phyloP scores from a whole-genome alignment of 2,329 filamentous ascomycete species.

The Mycocentrospora acerina region DNA sequence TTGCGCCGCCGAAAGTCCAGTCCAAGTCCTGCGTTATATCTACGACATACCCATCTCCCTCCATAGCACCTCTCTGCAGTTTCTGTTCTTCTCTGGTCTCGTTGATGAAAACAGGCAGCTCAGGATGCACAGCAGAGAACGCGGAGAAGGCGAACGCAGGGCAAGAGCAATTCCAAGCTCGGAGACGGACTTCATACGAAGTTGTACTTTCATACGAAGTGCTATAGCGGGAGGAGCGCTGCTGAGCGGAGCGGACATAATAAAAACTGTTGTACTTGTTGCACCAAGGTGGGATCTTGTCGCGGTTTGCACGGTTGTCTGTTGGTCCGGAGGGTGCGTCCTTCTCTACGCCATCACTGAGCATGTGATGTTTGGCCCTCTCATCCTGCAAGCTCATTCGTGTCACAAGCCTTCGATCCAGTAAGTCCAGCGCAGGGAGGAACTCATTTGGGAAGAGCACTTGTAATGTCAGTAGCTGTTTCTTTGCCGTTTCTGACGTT shows the following conservation, averaged over 20 bases:
- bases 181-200: constrained; percentile 70
- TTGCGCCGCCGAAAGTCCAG: constrained; percentile 56
- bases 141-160: constrained; percentile 77
- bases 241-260: constrained; percentile 64
- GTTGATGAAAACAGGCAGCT: constrained; percentile 7
- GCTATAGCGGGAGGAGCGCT: constrained; percentile 39
- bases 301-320: neutral
- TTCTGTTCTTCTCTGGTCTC: no score
- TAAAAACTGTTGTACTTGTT: constrained; percentile 46
- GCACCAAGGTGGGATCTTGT: neutral
- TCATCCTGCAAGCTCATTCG: constrained; percentile 42
- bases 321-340: neutral
- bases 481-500: constrained; percentile 30
- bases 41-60: constrained; percentile 2
- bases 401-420: constrained; percentile 75
- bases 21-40: constrained; percentile 1
- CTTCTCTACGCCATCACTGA: no score
- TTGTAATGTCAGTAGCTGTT: constrained; percentile 75
- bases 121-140: constrained; percentile 50
- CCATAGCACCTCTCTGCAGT: neutral
- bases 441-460: constrained; percentile 79
- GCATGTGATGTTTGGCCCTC: neutral
- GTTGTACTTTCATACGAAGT: constrained; percentile 29
- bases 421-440: constrained; percentile 81
- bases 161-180: constrained; percentile 87